phyloP scores from a whole-genome alignment of 2,329 filamentous ascomycete genomes.

The Scopulariopsis brevicaulis region DNA sequence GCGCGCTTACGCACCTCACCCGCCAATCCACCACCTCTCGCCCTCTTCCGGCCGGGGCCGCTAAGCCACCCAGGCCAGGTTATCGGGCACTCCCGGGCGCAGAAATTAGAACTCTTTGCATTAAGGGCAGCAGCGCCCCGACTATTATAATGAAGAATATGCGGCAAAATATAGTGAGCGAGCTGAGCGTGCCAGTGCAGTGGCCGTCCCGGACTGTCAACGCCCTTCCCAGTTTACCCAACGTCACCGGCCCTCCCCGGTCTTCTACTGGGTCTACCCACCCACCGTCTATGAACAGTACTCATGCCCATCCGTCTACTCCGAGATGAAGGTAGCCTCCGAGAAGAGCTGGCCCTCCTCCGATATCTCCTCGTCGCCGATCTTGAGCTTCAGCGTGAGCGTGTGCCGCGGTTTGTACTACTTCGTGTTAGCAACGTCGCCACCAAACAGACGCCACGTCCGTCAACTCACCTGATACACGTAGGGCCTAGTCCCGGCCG shows the following conservation, averaged over 20 bases:
- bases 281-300: neutral
- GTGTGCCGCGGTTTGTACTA: conserved; percentile 59
- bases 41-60: too few relatives aligned
- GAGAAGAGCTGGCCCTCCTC: conserved; percentile 74
- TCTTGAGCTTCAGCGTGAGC: conserved; percentile 68
- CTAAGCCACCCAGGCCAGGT: too few relatives aligned
- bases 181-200: neutral
- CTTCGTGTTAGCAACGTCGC: conserved; percentile 11
- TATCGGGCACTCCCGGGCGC: neutral
- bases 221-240: neutral
- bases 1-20: too few relatives aligned
- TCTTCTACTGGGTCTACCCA: neutral
- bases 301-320: conserved; percentile 14
- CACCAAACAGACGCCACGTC: neutral
- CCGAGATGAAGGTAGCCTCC: conserved; percentile 95
- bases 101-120: neutral
- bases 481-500: conserved; percentile 89
- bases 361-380: conserved; percentile 65
- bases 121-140: neutral
- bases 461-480: conserved; percentile 72
- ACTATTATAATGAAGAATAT: neutral
- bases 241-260: neutral
- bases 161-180: neutral
- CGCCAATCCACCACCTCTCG: too few relatives aligned
- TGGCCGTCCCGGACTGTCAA: neutral